Base-by-base conservation (phyloP, 805 yeast species). In the Candida bentonensis region DNA sequence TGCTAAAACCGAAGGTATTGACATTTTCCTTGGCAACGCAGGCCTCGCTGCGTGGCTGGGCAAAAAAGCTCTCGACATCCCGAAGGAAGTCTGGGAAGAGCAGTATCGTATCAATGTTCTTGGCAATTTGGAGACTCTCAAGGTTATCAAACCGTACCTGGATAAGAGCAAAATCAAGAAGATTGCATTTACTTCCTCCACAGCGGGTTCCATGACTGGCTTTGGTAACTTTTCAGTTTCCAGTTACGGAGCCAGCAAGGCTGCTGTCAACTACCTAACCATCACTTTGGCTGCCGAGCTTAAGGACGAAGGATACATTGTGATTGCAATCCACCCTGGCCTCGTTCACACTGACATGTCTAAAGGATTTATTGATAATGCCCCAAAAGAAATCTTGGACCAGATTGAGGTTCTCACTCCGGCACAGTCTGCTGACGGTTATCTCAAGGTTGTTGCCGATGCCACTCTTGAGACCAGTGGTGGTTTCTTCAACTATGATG, bases 241-340 rank as follows among this genome's bases (percentile, higher is more conserved):
- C 15, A 59, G 62, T 15, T 65, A 65, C 46, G 68, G 68, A 2
- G 53, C 51, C 34, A 59, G 67, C 4, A 66, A 67, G 49, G 65
- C 68, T 9, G 70, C 65, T 1, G 47, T 65, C 46, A 64, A 66
- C 54, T 59, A 54, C 51, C 47, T 59, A 13, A 52, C 51, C 11
- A 55, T 48, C 34, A 55, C 56, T 20, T 26, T 66, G 28, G 48
- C 60, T 34, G n/a, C 21, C 23, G 67, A 65, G 44, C 42, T 56
- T 23, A 47, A 44, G 15, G 30, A 40, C 1, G 55, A 59, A 30
- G 60, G 55, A 1, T 62, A 56, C 45, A 57, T 52, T 9, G 54
- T 61, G 30, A 48, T 63, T 21, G 50, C 65, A 7, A 13, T 65
- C 11, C 66, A 64, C 43, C 73, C 73, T 0, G 71, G 72, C 26